Evolutionary conservation across 768 basidiomycete genomes (phyloP), one percentile per base, ranked within the genome.

Genomic region (Tephrocybe rancida): DNA sequence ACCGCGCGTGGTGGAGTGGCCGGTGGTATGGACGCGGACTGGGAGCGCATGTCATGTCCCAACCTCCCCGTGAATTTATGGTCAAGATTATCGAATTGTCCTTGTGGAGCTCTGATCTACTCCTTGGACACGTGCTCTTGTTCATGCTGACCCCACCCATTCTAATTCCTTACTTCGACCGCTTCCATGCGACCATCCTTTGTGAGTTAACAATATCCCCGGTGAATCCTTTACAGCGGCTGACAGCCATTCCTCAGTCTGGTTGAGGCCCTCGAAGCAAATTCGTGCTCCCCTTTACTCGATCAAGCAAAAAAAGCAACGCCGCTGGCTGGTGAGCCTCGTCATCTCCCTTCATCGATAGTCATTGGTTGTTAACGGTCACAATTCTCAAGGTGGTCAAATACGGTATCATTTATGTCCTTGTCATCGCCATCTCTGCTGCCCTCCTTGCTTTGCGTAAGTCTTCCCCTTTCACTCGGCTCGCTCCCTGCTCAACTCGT

Each of bases 1-100:
- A 98, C 74, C 82, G 93, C 24, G 95, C 95, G 6, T 99, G 96
- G 96, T 99, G 97, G 97, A 96, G 95, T 27, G 95, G 95, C 43
- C 80, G 87, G 66, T 98, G 97, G 97, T 96, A 95, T 69, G 95
- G 95, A 38, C 87, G 95, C 46, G 94, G 94, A 3, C 81, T 99
- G 22, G 95, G 96, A 38, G 65, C 83, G 4, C 88, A 93, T 67
- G 94, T 88, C 38, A 91, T 96, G 85, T 95, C 93, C n/a, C 97
- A 98, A 68, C 96, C 96, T 47, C 93, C 90, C 25, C 89, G 97
- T 67, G 97, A 98, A 77, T 98, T 93, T 63, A 74, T 98, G 58
- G 96, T 98, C 75, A 99, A 99, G 81, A 90, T 95, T 57, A 92
- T 98, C 61, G 97, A 98, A 73, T 77, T 98, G 69, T 92, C 92